Conservation (phyloP, 768 basidiomycete genomes). For the Russula compacta region DNA sequence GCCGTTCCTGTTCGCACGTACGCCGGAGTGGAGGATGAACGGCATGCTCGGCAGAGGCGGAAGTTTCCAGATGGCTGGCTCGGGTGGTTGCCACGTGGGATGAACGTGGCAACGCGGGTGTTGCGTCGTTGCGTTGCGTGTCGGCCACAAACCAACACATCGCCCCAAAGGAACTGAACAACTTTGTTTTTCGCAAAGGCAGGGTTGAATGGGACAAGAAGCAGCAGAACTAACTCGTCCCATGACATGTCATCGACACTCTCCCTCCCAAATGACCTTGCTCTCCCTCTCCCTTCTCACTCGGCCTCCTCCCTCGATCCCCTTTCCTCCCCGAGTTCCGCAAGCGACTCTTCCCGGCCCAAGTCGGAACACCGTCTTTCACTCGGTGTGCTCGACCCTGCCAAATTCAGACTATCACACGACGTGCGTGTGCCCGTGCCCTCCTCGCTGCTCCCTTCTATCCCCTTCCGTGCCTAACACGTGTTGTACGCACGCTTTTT, state of each 20-base stretch:
- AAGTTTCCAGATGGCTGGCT: too few relatives aligned
- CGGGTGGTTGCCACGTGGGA: too few relatives aligned
- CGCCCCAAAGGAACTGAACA: too few relatives aligned
- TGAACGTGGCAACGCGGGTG: too few relatives aligned
- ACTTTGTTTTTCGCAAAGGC: too few relatives aligned
- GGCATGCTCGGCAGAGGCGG: too few relatives aligned
- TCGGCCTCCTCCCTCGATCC: conserved; percentile 21
- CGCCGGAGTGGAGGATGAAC: too few relatives aligned
- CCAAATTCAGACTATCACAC: conserved; percentile 30
- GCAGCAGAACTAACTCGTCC: too few relatives aligned
- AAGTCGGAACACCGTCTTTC: conserved; percentile 22
- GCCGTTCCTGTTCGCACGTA: too few relatives aligned
- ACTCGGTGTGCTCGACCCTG: conserved; percentile 27
- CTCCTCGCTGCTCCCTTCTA: conserved; percentile 21
- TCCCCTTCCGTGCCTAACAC: conserved; percentile 27
- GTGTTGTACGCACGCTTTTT: conserved; percentile 25
- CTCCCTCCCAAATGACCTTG: not conserved
- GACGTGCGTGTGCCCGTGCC: conserved; percentile 26
- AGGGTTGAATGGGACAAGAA: too few relatives aligned
- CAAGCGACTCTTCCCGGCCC: not conserved
- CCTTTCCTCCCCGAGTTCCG: conserved; percentile 19
- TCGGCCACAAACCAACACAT: too few relatives aligned
- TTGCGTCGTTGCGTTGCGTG: too few relatives aligned
- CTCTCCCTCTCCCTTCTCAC: not conserved
- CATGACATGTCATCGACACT: not conserved